Conservation (phyloP, 1,284 basidiomycete species). For the Melanopsichium pennsylvanicum region DNA sequence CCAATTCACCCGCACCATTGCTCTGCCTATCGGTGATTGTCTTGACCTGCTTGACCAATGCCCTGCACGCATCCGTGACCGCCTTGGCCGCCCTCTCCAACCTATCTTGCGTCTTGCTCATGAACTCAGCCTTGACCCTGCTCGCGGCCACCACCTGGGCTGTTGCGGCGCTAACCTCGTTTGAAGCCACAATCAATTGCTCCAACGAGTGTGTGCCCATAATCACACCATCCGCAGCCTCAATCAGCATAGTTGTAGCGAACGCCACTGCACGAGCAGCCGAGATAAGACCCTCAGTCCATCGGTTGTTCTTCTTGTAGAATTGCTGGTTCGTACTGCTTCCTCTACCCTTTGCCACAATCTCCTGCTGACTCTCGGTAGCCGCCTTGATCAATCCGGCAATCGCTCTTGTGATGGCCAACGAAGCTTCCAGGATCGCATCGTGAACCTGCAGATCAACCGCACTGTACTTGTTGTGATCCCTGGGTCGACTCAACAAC, state of each 20-base stretch:
- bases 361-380: conserved; percentile 96
- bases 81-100: conserved; percentile 96
- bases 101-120: conserved; percentile 97
- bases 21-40: conserved; percentile 84
- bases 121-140: conserved; percentile 95
- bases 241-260: conserved; percentile 94
- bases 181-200: conserved; percentile 98
- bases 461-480: conserved; percentile 82
- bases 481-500: conserved; percentile 87
- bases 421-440: conserved; percentile 88
- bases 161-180: conserved; percentile 95
- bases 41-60: conserved; percentile 95
- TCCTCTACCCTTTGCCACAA: conserved; percentile 92
- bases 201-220: conserved; percentile 95
- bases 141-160: conserved; percentile 98
- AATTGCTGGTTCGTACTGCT: conserved; percentile 90
- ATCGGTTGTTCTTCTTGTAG: conserved; percentile 99
- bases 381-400: conserved; percentile 93
- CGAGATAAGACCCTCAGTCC: conserved; percentile 98
- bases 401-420: conserved; percentile 95
- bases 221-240: conserved; percentile 95
- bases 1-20: conserved; percentile 77
- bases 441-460: conserved; percentile 97
- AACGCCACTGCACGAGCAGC: conserved; percentile 98
- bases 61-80: conserved; percentile 97